Evolutionary conservation across 2,329 filamentous ascomycete genomes (phyloP).

Genomic region (Lachnellula hyalina): DNA sequence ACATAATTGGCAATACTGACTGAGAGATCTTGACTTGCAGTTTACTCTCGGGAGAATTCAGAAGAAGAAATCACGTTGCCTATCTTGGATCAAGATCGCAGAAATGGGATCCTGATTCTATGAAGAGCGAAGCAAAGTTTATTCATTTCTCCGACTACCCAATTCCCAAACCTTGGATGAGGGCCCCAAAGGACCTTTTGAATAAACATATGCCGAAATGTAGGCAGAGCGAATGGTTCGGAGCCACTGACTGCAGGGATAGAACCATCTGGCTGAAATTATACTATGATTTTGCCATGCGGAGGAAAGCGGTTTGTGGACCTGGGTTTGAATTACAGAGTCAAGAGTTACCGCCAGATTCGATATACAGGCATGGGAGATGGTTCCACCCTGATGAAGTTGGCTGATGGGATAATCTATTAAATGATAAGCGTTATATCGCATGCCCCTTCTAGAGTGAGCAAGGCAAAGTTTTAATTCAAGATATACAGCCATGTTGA

Average conservation of each 20-base stretch:
- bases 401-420: neutral
- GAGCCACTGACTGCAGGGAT: constrained; percentile 27
- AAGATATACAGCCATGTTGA: too few relatives aligned
- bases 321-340: constrained; percentile 24
- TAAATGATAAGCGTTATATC: neutral
- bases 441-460: neutral
- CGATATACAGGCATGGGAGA: constrained; percentile 14
- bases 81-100: constrained; percentile 46
- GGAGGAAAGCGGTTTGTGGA: constrained; percentile 24
- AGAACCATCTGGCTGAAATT: constrained; percentile 24
- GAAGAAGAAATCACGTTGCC: constrained; percentile 42
- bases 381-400: constrained; percentile 21
- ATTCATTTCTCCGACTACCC: constrained; percentile 59
- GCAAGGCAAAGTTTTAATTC: too few relatives aligned
- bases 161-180: constrained; percentile 52
- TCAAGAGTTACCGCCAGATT: constrained; percentile 15
- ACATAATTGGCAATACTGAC: too few relatives aligned
- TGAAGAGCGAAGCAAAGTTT: constrained; percentile 47
- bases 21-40: too few relatives aligned
- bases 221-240: constrained; percentile 25
- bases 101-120: constrained; percentile 48
- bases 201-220: constrained; percentile 29
- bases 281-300: constrained; percentile 23
- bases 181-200: constrained; percentile 21
- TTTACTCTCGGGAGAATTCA: constrained; percentile 52